phyloP scores from a whole-genome alignment of 2,329 filamentous ascomycete genomes.

The Lizonia empirigonia region DNA sequence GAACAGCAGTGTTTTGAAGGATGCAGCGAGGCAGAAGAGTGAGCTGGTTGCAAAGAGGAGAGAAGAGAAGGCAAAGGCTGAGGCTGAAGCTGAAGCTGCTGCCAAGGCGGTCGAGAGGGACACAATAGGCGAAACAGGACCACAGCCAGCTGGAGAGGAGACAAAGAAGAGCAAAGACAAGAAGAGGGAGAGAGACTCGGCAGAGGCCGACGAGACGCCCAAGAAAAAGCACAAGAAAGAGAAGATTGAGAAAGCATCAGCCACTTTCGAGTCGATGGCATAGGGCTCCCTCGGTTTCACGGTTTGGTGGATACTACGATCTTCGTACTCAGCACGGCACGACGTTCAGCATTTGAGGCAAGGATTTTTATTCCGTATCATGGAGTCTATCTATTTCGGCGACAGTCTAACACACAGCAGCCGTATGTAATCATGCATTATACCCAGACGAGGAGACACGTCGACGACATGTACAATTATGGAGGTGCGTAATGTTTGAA shows the following conservation, averaged over 20 bases:
- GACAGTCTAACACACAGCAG: background rate
- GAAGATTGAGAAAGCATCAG: constrained; percentile 1
- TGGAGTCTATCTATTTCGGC: too few relatives aligned
- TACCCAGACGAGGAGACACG: background rate
- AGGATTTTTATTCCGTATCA: too few relatives aligned
- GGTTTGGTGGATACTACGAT: background rate
- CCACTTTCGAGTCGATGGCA: background rate
- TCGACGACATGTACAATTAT: background rate
- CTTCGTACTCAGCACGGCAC: background rate
- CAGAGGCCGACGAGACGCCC: background rate
- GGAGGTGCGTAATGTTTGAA: background rate
- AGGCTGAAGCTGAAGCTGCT: constrained; percentile 15
- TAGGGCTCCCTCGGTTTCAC: background rate
- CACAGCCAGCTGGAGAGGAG: background rate
- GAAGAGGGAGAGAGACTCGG: constrained; percentile 4
- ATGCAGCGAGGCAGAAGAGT: constrained; percentile 29
- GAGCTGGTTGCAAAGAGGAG: constrained; percentile 27
- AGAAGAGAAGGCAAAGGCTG: constrained; percentile 22
- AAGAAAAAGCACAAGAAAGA: constrained; percentile 14
- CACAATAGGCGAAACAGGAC: background rate
- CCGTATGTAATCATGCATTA: background rate
- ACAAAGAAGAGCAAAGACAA: constrained; percentile 3
- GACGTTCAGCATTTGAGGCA: background rate
- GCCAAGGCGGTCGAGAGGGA: constrained; percentile 6
- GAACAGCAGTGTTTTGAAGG: constrained; percentile 23